These are phyloP conservation scores for Heracleum sosnowskyi DNA, from an alignment of 129 eudicot genomes.

Conservation along the genomic window DNA sequence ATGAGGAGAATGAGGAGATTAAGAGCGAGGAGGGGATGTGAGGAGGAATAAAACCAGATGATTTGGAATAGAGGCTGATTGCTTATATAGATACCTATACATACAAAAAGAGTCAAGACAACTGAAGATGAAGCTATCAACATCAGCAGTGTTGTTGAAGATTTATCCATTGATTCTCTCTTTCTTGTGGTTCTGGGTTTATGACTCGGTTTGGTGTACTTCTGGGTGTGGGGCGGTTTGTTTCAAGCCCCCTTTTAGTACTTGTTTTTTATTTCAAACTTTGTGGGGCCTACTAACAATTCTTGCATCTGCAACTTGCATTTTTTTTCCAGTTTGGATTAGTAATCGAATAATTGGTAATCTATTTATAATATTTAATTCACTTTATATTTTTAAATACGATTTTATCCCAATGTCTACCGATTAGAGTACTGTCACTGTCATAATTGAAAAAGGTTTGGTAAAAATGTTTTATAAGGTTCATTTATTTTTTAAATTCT, in stretches of 20 bases:
- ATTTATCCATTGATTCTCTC: not conserved
- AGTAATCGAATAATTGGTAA: too few relatives aligned
- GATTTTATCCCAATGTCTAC: too few relatives aligned
- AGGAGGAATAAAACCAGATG: not conserved
- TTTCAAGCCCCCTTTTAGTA: not conserved
- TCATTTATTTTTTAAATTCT: too few relatives aligned
- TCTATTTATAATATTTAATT: too few relatives aligned
- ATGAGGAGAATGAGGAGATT: conserved; percentile 27
- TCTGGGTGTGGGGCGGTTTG: not conserved
- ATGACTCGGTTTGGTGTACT: not conserved
- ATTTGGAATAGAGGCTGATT: not conserved
- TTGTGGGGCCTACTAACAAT: not conserved
- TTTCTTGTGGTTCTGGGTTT: not conserved
- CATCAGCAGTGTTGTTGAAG: not conserved
- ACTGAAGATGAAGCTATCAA: not conserved
- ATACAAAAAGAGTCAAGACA: not conserved
- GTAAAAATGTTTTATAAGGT: too few relatives aligned
- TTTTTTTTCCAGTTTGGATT: too few relatives aligned
- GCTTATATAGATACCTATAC: not conserved
- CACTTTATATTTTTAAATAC: too few relatives aligned
- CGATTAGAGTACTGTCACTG: too few relatives aligned
- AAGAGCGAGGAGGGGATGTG: not conserved
- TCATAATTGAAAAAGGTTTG: too few relatives aligned
- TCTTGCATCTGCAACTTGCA: not conserved
- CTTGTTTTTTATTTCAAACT: not conserved